A percentile compares a stretch with the other conserved stretches of the same genome.
Evolutionary conservation across 1,284 basidiomycete genomes (phyloP).

Genomic region (Hemileia vastatrix): DNA sequence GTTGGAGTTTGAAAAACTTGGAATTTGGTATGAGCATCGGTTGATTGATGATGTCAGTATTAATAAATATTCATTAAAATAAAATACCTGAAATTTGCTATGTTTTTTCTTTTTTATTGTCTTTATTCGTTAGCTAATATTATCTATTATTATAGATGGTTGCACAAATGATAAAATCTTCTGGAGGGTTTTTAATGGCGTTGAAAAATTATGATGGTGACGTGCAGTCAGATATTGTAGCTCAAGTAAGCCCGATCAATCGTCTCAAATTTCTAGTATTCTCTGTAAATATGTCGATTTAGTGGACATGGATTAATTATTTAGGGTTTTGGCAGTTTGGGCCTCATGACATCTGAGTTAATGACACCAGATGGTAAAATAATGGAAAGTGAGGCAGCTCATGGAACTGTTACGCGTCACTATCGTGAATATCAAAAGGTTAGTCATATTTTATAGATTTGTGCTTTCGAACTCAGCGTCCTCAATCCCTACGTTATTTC

Average conservation of each 20-base stretch:
- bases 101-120: slow-evolving; percentile 1
- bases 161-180: slow-evolving; percentile 90
- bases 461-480: no score
- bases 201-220: slow-evolving; percentile 97
- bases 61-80: slow-evolving; percentile 24
- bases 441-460: slow-evolving; percentile 72
- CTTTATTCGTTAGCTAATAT: neutral
- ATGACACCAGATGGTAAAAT: slow-evolving; percentile 89
- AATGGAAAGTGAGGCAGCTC: slow-evolving; percentile 82
- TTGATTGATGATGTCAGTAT: slow-evolving; percentile 49
- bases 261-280: neutral
- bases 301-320: neutral
- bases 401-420: slow-evolving; percentile 60
- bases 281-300: neutral
- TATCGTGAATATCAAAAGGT: slow-evolving; percentile 91
- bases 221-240: slow-evolving; percentile 50
- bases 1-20: slow-evolving; percentile 64
- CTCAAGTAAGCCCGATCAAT: slow-evolving; percentile 17
- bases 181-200: slow-evolving; percentile 95
- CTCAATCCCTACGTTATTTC: neutral
- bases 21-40: slow-evolving; percentile 95
- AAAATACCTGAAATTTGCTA: no score
- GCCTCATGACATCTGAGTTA: slow-evolving; percentile 97
- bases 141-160: slow-evolving; percentile 68
- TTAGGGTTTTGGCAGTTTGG: slow-evolving; percentile 40